Base-by-base conservation (phyloP, 345 rosid genomes). In the Eucalyptus pauciflora region DNA sequence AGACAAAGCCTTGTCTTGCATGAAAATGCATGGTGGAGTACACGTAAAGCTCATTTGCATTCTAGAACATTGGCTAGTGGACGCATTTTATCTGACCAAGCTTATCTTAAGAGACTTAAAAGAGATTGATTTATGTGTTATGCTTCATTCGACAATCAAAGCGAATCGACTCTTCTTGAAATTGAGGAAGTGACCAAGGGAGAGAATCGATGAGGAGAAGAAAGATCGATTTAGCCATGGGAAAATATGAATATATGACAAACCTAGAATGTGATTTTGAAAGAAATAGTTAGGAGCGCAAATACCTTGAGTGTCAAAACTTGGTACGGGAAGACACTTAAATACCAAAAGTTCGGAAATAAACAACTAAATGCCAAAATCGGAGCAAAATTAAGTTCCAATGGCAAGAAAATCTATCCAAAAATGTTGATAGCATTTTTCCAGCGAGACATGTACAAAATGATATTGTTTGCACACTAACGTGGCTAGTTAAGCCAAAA, bases 251-350 rank as follows among this genome's bases (percentile, higher is more conserved):
- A 60, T 27, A 60, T 27, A 11, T 27, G 69, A 60, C 0, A 16
- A 27, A 60, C 25, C 31, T 60, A 27, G 31, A 60, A 2, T 3
- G 1, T 27, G n/a, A 60, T 60, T 11, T 60, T 58, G 3, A 7
- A 58, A 60, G 69, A 0, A 25, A 27, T 60, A 2, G 1, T 25
- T 60, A 27, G 1, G 1, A 52, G 56, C 0, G 0, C 24, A 52
- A 52, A 52, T 0, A 52, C 0, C 0, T 7, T 1, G 0, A 52
- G 4, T 52, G 56, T 52, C 56, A 52, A 52, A 52, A 18, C 10
- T 52, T 52, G 0, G 0, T 4, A 52, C 2, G 0, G 1, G 24
- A 52, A 52, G 1, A 3, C 24, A 52, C 56, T 52, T 37, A 50
- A 52, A 52, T 52, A 10, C 3, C 56, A 52, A 18, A 18, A 52